These are phyloP conservation scores for Pseudonitzschia pungens DNA, from an alignment of 108 stramenopile genomes.

Conservation along the genomic window DNA sequence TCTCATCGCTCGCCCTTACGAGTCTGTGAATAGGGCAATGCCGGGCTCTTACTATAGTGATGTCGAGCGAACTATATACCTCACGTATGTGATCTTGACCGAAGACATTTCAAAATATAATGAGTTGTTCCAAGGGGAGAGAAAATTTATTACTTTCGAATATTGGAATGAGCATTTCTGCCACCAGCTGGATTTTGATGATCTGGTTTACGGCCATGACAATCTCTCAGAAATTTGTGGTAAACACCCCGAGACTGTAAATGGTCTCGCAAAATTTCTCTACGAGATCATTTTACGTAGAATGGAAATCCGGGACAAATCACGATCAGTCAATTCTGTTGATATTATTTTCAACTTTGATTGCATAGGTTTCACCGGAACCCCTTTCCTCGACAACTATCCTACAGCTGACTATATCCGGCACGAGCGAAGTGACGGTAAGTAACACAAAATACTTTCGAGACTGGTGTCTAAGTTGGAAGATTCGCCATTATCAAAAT, in stretches of 20 bases:
- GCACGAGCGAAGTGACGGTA: slow-evolving; percentile 26
- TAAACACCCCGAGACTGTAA: slow-evolving; percentile 31
- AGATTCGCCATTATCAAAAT: not conserved
- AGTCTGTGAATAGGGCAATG: slow-evolving; percentile 37
- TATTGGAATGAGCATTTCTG: slow-evolving; percentile 35
- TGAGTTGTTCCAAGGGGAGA: slow-evolving; percentile 31
- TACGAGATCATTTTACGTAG: slow-evolving; percentile 32
- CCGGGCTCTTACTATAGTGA: slow-evolving; percentile 39
- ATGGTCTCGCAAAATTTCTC: slow-evolving; percentile 28
- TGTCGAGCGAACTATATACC: slow-evolving; percentile 33
- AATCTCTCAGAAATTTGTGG: slow-evolving; percentile 35
- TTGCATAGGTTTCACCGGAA: slow-evolving; percentile 40
- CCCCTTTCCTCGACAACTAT: slow-evolving; percentile 39
- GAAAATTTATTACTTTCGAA: slow-evolving; percentile 39
- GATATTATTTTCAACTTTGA: slow-evolving; percentile 44
- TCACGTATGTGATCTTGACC: slow-evolving; percentile 37
- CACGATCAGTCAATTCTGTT: slow-evolving; percentile 29
- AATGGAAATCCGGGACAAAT: slow-evolving; percentile 37
- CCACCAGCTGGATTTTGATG: slow-evolving; percentile 34
- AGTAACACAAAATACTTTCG: not conserved
- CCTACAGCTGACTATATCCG: slow-evolving; percentile 39
- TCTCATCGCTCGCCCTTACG: slow-evolving; percentile 37
- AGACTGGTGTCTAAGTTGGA: not conserved
- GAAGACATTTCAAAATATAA: slow-evolving; percentile 37
- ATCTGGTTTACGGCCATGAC: slow-evolving; percentile 38